Conservation (phyloP, 805 yeast genomes). For the Saccharomycopsis guyanensis region DNA sequence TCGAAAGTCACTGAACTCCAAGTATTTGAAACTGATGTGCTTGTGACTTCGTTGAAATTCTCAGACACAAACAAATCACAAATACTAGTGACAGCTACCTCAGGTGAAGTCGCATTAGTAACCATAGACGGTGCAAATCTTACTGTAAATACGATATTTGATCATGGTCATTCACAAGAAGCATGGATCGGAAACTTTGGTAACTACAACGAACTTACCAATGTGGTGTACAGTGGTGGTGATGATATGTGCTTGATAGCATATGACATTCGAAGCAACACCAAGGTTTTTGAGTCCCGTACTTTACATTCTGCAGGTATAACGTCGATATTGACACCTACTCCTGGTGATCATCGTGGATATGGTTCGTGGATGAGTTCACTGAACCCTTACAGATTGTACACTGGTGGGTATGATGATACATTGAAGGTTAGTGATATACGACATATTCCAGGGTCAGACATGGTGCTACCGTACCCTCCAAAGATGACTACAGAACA, state of each 20-base stretch:
- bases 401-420: slow-evolving; percentile 95
- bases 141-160: neutral
- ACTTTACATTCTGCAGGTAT: slow-evolving; percentile 88
- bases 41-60: slow-evolving; percentile 16
- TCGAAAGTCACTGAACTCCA: neutral
- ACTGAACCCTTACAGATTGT: slow-evolving; percentile 40
- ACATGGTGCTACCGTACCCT: slow-evolving; percentile 19
- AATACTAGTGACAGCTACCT: slow-evolving; percentile 14
- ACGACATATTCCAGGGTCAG: slow-evolving; percentile 40
- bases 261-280: slow-evolving; percentile 50
- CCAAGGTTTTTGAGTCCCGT: slow-evolving; percentile 30
- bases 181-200: slow-evolving; percentile 20
- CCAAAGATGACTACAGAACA: slow-evolving; percentile 34
- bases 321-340: slow-evolving; percentile 62
- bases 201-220: slow-evolving; percentile 16
- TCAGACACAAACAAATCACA: slow-evolving; percentile 3
- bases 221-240: slow-evolving; percentile 79
- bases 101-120: slow-evolving; percentile 5
- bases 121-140: neutral
- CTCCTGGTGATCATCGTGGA: slow-evolving; percentile 29
- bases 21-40: slow-evolving; percentile 7
- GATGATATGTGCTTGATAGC: slow-evolving; percentile 76
- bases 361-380: slow-evolving; percentile 34
- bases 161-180: slow-evolving; percentile 7
- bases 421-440: slow-evolving; percentile 60